Evolutionary conservation across 768 basidiomycete species (phyloP).

Genomic region (Trametopsis cervina): DNA sequence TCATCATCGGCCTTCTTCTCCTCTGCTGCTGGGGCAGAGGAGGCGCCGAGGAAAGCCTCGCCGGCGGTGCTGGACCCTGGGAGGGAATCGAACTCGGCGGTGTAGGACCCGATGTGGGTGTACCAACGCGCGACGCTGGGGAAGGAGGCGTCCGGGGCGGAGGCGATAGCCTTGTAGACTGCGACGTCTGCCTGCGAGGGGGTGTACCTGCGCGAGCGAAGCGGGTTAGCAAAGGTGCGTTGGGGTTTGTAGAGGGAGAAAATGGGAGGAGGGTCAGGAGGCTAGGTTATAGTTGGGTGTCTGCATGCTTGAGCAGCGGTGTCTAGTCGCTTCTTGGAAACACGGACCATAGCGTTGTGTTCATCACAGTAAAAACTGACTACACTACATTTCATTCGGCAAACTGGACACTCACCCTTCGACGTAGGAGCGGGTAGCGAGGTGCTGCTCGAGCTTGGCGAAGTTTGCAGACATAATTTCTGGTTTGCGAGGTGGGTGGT

Average conservation of each 20-base stretch:
- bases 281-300: constrained; percentile 57
- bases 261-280: constrained; percentile 45
- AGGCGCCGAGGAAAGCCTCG: constrained; percentile 58
- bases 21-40: constrained; percentile 36
- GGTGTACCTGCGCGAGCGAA: constrained; percentile 51
- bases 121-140: constrained; percentile 89
- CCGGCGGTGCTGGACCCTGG: constrained; percentile 83
- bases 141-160: constrained; percentile 54
- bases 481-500: constrained; percentile 21
- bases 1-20: constrained; percentile 28
- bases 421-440: constrained; percentile 80
- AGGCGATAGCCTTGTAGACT: constrained; percentile 76
- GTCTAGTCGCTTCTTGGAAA: constrained; percentile 95
- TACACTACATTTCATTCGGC: not conserved
- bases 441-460: constrained; percentile 76
- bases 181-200: constrained; percentile 93
- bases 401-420: constrained; percentile 64
- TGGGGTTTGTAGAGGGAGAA: constrained; percentile 1
- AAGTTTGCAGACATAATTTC: constrained; percentile 60
- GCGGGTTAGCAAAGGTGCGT: constrained; percentile 11
- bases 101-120: constrained; percentile 86
- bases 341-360: constrained; percentile 93
- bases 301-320: constrained; percentile 76
- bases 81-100: constrained; percentile 67
- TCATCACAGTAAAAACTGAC: constrained; percentile 32